Percentiles rank a stretch among this genome's conserved stretches.
Evolutionary conservation across 306 rosid genomes (phyloP).

Genomic region (Lathyrus aphaca): DNA sequence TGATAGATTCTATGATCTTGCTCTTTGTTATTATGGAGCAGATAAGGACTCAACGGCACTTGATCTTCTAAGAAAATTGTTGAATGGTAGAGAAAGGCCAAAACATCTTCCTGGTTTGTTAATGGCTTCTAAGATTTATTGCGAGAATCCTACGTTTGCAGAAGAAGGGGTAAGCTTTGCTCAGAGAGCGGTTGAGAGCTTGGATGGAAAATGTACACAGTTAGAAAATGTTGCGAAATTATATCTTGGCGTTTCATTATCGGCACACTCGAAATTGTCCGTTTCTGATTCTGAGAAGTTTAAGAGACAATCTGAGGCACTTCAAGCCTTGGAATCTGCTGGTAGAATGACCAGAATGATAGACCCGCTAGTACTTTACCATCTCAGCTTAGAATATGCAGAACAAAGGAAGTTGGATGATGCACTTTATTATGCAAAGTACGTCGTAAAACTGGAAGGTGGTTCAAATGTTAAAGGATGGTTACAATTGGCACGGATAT

Average conservation of each 20-base stretch:
- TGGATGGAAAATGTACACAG: constrained; percentile 63
- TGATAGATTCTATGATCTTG: constrained; percentile 60
- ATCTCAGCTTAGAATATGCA: constrained; percentile 80
- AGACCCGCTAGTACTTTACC: constrained; percentile 63
- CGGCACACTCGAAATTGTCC: constrained; percentile 63
- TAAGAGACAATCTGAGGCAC: constrained; percentile 69
- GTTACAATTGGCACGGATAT: constrained; percentile 72
- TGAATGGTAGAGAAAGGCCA: constrained; percentile 57
- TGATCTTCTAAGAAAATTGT: constrained; percentile 69
- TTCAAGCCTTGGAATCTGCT: constrained; percentile 63
- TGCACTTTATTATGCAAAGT: constrained; percentile 68
- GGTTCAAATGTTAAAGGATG: constrained; percentile 72
- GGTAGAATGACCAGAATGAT: constrained; percentile 58
- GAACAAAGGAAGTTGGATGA: constrained; percentile 77
- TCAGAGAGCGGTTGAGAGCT: constrained; percentile 51
- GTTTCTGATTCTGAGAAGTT: constrained; percentile 68
- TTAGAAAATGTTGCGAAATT: constrained; percentile 55
- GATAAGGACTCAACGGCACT: constrained; percentile 67
- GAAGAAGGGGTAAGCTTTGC: constrained; percentile 66
- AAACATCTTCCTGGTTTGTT: constrained; percentile 62
- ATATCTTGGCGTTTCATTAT: constrained; percentile 73
- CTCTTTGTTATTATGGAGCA: constrained; percentile 80
- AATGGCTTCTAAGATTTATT: constrained; percentile 89
- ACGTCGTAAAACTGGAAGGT: constrained; percentile 66
- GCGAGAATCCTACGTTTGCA: constrained; percentile 54